Percentiles rank a stretch among this genome's conserved stretches.
These are phyloP conservation scores for Afroboletus lepidellus DNA, from an alignment of 1,284 basidiomycete genomes.

Conservation along the genomic window DNA sequence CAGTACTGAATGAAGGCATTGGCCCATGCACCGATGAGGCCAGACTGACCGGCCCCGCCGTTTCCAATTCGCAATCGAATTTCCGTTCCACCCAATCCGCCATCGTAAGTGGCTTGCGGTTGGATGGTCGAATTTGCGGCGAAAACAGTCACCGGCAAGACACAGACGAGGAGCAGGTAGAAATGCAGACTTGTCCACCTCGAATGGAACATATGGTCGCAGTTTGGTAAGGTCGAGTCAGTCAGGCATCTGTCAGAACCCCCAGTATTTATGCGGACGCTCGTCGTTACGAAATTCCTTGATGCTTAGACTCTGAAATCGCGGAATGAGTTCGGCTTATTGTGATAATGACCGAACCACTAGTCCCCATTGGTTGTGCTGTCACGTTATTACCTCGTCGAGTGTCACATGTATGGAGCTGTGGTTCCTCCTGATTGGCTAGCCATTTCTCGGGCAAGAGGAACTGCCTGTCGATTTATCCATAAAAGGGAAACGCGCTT, in stretches of 20 bases:
- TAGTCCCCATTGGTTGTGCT: too few species aligned
- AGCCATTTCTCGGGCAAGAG: too few species aligned
- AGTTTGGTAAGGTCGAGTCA: neutral
- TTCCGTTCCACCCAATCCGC: constrained; percentile 8
- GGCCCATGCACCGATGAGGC: constrained; percentile 45
- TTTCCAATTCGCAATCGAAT: constrained; percentile 45
- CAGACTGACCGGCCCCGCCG: constrained; percentile 50
- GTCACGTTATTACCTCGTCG: too few species aligned
- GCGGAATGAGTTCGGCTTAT: neutral
- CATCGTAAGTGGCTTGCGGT: constrained; percentile 20
- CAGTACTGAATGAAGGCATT: constrained; percentile 43
- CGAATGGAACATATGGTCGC: constrained; percentile 9
- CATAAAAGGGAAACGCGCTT: too few species aligned
- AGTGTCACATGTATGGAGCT: too few species aligned
- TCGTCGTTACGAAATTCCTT: neutral
- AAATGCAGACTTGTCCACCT: neutral
- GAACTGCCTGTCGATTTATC: too few species aligned
- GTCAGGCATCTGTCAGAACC: too few species aligned
- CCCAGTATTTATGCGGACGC: neutral
- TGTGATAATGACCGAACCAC: neutral
- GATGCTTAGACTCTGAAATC: neutral
- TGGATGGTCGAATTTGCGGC: constrained; percentile 8
- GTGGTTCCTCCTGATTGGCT: too few species aligned
- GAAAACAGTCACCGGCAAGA: constrained; percentile 3
- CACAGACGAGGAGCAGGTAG: neutral